These are phyloP conservation scores for Acacia crassicarpa DNA, from an alignment of 306 rosid genomes.

Conservation along the genomic window DNA sequence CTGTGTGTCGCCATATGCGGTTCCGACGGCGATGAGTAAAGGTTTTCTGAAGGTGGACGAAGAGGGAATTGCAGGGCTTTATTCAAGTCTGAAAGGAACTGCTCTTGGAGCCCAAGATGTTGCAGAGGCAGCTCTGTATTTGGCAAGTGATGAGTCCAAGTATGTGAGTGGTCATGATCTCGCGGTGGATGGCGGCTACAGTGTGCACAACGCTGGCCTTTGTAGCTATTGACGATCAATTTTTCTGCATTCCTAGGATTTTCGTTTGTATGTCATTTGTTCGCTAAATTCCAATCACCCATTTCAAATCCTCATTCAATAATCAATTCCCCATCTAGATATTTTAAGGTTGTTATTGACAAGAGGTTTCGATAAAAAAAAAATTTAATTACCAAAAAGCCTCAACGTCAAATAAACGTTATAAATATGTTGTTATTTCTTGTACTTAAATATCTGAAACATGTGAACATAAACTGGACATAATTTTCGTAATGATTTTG, in stretches of 20 bases:
- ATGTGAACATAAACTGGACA: background rate
- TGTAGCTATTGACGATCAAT: too few relatives aligned
- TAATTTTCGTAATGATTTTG: constrained; percentile 4
- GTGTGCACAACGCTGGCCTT: background rate
- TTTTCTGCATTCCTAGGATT: too few relatives aligned
- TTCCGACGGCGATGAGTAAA: background rate
- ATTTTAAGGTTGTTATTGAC: too few relatives aligned
- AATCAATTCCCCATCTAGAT: too few relatives aligned
- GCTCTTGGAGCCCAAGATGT: background rate
- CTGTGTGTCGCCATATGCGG: background rate
- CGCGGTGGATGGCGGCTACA: background rate
- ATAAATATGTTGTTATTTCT: too few relatives aligned
- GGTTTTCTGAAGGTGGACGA: background rate
- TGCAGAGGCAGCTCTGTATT: background rate
- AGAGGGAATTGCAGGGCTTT: background rate
- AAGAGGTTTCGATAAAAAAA: too few relatives aligned
- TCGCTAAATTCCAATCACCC: too few relatives aligned
- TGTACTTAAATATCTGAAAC: constrained; percentile 34
- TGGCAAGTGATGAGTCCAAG: background rate
- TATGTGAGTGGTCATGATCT: background rate
- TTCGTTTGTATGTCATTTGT: too few relatives aligned
- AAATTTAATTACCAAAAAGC: too few relatives aligned
- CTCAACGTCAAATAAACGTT: too few relatives aligned
- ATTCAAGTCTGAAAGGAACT: background rate
- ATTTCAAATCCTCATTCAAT: too few relatives aligned